Evolutionary conservation across 2,329 filamentous ascomycete species (phyloP).

Genomic region (Neoarthrinium moseri): DNA sequence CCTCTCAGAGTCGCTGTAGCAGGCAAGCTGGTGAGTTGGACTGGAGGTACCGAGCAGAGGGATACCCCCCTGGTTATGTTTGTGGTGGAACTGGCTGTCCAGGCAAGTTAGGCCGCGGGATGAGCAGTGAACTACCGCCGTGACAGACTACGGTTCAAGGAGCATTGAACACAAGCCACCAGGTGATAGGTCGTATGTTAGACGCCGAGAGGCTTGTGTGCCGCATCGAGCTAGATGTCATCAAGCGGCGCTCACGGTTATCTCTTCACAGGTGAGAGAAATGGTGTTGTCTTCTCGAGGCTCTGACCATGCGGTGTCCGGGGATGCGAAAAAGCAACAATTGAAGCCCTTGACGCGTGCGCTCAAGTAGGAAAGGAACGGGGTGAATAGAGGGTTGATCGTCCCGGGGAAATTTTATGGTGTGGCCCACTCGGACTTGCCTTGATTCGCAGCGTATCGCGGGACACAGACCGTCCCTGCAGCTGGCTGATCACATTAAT

Average conservation of each 20-base stretch:
- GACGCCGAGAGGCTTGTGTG: constrained; percentile 1
- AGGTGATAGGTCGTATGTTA: background rate
- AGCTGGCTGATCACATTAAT: too few species aligned
- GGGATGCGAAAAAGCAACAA: background rate
- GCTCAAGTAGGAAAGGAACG: background rate
- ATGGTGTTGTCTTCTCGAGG: too few species aligned
- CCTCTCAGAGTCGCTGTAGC: too few species aligned
- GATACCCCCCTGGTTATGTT: background rate
- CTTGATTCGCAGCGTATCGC: constrained; percentile 1
- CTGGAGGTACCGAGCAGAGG: background rate
- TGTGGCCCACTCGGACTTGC: constrained; percentile 1
- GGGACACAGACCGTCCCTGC: background rate
- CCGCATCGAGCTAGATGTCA: background rate
- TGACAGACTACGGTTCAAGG: background rate
- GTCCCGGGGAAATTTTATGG: constrained; percentile 1
- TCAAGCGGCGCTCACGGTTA: too few species aligned
- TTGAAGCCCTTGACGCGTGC: background rate
- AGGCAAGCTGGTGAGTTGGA: too few species aligned
- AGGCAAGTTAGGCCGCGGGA: background rate
- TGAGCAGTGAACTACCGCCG: background rate
- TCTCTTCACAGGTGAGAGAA: too few species aligned
- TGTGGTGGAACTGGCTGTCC: background rate
- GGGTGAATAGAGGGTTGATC: background rate
- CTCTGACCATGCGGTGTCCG: background rate
- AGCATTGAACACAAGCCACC: constrained; percentile 4